These are phyloP conservation scores for Ustilago vetiveriae DNA, from an alignment of 1,284 basidiomycete species.

Conservation along the genomic window DNA sequence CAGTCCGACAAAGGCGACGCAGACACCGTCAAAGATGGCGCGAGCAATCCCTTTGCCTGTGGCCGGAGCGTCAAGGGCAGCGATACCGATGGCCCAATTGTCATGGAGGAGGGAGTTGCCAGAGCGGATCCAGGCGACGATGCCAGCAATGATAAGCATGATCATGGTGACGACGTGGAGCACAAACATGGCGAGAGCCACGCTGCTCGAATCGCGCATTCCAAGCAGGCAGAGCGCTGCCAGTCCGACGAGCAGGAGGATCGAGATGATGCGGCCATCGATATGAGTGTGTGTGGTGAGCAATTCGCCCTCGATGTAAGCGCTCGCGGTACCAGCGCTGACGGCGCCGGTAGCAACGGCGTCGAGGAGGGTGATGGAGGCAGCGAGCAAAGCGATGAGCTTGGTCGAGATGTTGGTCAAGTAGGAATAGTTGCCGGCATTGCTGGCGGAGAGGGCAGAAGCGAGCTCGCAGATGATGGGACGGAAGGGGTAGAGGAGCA, in stretches of 20 bases:
- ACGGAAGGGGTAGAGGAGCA: constrained; percentile 52
- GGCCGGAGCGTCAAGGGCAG: constrained; percentile 6
- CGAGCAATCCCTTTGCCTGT: constrained; percentile 38
- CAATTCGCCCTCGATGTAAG: constrained; percentile 45
- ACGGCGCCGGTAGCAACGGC: constrained; percentile 55
- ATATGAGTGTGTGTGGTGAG: constrained; percentile 4
- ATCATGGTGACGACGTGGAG: constrained; percentile 51
- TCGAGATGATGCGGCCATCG: constrained; percentile 34
- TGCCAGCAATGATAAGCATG: constrained; percentile 50
- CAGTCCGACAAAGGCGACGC: constrained; percentile 54
- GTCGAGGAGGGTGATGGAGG: constrained; percentile 51
- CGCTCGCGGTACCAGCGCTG: constrained; percentile 47
- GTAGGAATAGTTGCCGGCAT: constrained; percentile 53
- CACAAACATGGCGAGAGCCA: constrained; percentile 50
- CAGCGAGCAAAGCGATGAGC: constrained; percentile 45
- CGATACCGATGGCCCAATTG: constrained; percentile 46
- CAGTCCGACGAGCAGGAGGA: constrained; percentile 43
- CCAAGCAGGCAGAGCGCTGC: constrained; percentile 38
- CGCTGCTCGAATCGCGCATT: constrained; percentile 42
- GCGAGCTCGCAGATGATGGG: constrained; percentile 54
- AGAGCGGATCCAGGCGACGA: constrained; percentile 35
- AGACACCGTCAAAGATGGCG: constrained; percentile 50
- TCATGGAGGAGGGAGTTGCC: constrained; percentile 35
- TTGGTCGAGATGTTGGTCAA: constrained; percentile 47
- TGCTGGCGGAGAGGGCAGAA: constrained; percentile 38